Evolutionary conservation across 2,329 filamentous ascomycete genomes (phyloP).

Genomic region (Aspergillus pseudotamarii): DNA sequence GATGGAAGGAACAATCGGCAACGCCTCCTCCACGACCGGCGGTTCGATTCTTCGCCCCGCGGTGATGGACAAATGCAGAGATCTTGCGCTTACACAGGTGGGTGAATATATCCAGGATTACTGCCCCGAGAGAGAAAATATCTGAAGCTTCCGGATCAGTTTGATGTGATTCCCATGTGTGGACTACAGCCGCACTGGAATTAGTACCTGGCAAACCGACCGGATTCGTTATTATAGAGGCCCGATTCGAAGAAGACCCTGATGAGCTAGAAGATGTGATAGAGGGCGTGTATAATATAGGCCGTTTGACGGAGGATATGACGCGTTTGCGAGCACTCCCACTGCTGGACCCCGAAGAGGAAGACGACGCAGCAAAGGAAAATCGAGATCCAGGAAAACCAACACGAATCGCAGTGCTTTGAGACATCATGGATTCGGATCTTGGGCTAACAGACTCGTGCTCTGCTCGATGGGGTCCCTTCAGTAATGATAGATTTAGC

Average conservation of each 20-base stretch:
- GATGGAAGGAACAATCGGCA: slow-evolving; percentile 61
- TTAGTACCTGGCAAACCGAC: slow-evolving; percentile 37
- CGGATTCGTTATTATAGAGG: slow-evolving; percentile 17
- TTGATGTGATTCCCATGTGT: slow-evolving; percentile 43
- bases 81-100: slow-evolving; percentile 60
- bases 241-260: slow-evolving; percentile 22
- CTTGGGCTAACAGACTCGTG: slow-evolving; percentile 25
- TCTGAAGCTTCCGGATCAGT: slow-evolving; percentile 49
- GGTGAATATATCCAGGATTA: slow-evolving; percentile 62
- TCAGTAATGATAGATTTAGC: slow-evolving; percentile 27
- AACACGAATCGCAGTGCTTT: slow-evolving; percentile 39
- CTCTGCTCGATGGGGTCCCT: slow-evolving; percentile 23
- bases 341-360: slow-evolving; percentile 35
- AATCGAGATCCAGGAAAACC: slow-evolving; percentile 33
- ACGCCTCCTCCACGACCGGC: slow-evolving; percentile 51
- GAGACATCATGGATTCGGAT: slow-evolving; percentile 36
- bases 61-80: slow-evolving; percentile 58
- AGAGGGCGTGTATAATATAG: slow-evolving; percentile 37
- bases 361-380: slow-evolving; percentile 36
- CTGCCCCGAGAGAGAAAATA: slow-evolving; percentile 61
- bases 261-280: slow-evolving; percentile 36
- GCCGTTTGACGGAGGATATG: slow-evolving; percentile 27
- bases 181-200: slow-evolving; percentile 32
- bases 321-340: slow-evolving; percentile 21
- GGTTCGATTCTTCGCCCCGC: slow-evolving; percentile 55